phyloP scores from a whole-genome alignment of 1,139 yeast species.

The Candida anutae region DNA sequence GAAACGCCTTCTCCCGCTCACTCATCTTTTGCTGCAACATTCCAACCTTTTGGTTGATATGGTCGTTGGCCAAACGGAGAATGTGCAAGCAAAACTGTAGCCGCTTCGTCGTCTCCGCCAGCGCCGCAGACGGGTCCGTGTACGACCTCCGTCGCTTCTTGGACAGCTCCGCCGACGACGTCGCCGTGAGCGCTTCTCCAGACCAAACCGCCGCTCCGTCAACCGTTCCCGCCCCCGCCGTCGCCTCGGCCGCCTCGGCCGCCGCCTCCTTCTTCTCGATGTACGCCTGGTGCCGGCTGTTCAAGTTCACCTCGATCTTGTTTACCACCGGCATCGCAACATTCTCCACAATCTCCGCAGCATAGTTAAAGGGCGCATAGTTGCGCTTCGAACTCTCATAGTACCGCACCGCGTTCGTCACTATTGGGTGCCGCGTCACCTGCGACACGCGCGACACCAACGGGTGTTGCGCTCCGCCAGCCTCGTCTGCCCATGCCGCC shows the following conservation, averaged over 20 bases:
- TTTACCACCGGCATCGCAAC: slow-evolving; percentile 54
- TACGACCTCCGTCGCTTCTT: slow-evolving; percentile 16
- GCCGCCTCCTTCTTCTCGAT: slow-evolving; percentile 14
- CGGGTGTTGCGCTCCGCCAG: slow-evolving; percentile 21
- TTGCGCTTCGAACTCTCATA: slow-evolving; percentile 49
- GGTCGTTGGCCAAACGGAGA: slow-evolving; percentile 68
- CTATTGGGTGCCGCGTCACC: slow-evolving; percentile 41
- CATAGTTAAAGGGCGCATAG: slow-evolving; percentile 54
- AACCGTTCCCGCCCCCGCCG: slow-evolving; percentile 1
- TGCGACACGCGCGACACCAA: slow-evolving; percentile 37
- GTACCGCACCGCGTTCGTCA: slow-evolving; percentile 50
- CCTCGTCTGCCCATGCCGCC: neutral
- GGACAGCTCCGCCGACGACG: slow-evolving; percentile 2
- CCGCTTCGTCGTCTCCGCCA: slow-evolving; percentile 62
- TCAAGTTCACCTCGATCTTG: slow-evolving; percentile 40
- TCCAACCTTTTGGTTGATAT: slow-evolving; percentile 55
- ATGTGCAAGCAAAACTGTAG: slow-evolving; percentile 68
- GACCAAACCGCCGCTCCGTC: slow-evolving; percentile 2
- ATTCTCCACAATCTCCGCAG: slow-evolving; percentile 59
- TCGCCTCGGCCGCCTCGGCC: neutral
- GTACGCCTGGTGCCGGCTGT: slow-evolving; percentile 27
- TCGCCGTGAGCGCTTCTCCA: slow-evolving; percentile 1
- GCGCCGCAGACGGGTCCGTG: slow-evolving; percentile 15
- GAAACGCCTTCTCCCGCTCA: slow-evolving; percentile 14
- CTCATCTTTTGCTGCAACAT: slow-evolving; percentile 42